Evolutionary conservation across 2,329 filamentous ascomycete genomes (phyloP), one percentile per base, ranked within the genome.

Genomic region (Aspergillus chevalieri): DNA sequence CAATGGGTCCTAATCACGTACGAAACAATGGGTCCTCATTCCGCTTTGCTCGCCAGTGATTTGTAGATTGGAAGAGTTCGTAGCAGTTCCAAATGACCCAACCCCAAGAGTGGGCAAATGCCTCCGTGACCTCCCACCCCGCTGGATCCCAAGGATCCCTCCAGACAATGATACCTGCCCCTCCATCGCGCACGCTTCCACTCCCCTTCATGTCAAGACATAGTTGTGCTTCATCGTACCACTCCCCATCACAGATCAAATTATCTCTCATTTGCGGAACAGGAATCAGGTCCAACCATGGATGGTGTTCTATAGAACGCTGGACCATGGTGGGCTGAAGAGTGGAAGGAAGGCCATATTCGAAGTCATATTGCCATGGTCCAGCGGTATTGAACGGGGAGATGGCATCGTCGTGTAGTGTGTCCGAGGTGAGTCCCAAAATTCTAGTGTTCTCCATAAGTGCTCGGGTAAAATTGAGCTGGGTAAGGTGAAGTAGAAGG

Each of bases 51-150:
- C 73, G 57, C 72, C 73, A 76, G 17, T 57, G 49, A 57, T 76
- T 74, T 5, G 72, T 75, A 15, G 64, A 64, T 19, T 56, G 56
- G 4, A 70, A 44, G 28, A 73, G 49, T 44, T 73, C 65, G 36
- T 60, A 54, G 50, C 74, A 77, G 7, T 68, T 71, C 22, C 58
- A 50, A 5, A 76, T 51, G 21, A 76, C 57, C 47, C 64, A 72
- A 4, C 60, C 61, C 67, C 69, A 77, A 45, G 62, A 65, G 24
- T 54, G 53, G 46, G 67, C 55, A 54, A 76, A 76, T 2, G 61
- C 59, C 46, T 69, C 64, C 0, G 65, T 73, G 3, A 74, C 54
- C 55, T 76, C 74, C 74, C 73, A 76, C 38, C 67, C 69, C 4
- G 58, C 50, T 2, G 64, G 48, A 24, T 62, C 51, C 64, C 72